Evolutionary conservation across 257 asterid genomes (phyloP), one percentile per base, ranked within the genome.

Genomic region (Cordia subcordata): DNA sequence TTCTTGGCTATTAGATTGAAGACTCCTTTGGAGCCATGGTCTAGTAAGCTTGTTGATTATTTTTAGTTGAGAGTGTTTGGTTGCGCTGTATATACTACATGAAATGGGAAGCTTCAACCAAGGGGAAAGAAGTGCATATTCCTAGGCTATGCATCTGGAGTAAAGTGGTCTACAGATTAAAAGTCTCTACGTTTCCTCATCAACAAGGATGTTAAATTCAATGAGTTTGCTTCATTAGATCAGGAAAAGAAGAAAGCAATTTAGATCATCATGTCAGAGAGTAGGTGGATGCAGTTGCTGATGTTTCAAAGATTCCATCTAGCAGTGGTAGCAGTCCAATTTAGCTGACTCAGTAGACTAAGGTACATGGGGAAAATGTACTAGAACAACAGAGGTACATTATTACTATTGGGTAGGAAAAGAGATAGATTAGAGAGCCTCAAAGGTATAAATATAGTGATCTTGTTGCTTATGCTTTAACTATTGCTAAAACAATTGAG

Each of bases 111-210:
- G 45, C 54, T 10, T 15, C 45, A 32, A 18, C 21, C 42, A 0
- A 55, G 22, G 54, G 64, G 16, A n/a, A 27, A 6, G 33, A 53
- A 40, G 12, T 54, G 61, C 54, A 42, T 63, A 13, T 63, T 63
- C 54, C 22, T 63, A 18, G 40, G 59, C 0, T 35, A 51, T 62
- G 20, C 59, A 45, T 13, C 8, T 33, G 2, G 67, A 4, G 49
- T 50, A 12, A 62, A 50, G 20, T 50, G 53, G 61, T 19, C 18
- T 12, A 21, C 38, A 11, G 9, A 20, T n/a, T 4, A 13, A 0
- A 22, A 45, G 4, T 20, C 1, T 42, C 20, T 49, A 12, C 4
- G 27, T 10, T 32, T 57, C 39, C 6, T 57, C 3, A 33, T 57
- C 16, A 57, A 17, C 4, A 60, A 45, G 18, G 56, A 60, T 23